A percentile compares a stretch with the other conserved stretches of the same genome.
Conservation (phyloP, 2,329 filamentous ascomycete genomes). For the Fusarium kyushuense region DNA sequence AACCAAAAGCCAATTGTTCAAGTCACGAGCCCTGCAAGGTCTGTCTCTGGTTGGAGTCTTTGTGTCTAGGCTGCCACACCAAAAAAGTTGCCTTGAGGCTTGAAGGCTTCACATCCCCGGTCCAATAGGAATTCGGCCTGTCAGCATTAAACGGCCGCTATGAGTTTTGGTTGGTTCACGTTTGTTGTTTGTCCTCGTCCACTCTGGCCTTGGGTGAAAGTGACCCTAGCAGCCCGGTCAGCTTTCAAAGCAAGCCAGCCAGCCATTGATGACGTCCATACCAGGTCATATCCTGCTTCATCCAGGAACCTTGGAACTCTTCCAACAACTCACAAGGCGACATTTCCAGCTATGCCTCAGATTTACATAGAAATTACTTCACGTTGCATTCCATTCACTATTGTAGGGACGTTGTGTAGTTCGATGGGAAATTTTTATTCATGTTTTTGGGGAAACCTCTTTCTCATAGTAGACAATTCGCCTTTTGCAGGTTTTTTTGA, state of each 20-base stretch:
- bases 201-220: neutral
- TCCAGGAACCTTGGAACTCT: constrained; percentile 36
- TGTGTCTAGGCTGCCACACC: constrained; percentile 30
- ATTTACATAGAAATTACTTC: constrained; percentile 9
- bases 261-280: constrained; percentile 32
- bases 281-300: constrained; percentile 31
- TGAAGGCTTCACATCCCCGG: constrained; percentile 17
- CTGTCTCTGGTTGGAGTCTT: constrained; percentile 21
- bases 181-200: constrained; percentile 5
- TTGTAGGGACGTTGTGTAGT: neutral
- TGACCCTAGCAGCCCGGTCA: constrained; percentile 16
- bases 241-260: constrained; percentile 3
- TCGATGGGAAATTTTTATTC: constrained; percentile 43
- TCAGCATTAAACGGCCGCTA: constrained; percentile 30
- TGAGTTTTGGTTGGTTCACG: constrained; percentile 22
- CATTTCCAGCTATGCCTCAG: constrained; percentile 13
- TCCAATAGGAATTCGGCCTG: constrained; percentile 23
- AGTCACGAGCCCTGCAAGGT: constrained; percentile 36
- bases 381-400: constrained; percentile 10
- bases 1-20: constrained; percentile 18
- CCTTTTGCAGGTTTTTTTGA: constrained; percentile 48
- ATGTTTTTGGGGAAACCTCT: constrained; percentile 45
- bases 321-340: constrained; percentile 25
- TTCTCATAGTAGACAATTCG: constrained; percentile 41
- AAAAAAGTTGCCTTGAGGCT: constrained; percentile 7